Evolutionary conservation across 345 rosid species (phyloP), one percentile per base, ranked within the genome.

Genomic region (Theobroma cacao): DNA sequence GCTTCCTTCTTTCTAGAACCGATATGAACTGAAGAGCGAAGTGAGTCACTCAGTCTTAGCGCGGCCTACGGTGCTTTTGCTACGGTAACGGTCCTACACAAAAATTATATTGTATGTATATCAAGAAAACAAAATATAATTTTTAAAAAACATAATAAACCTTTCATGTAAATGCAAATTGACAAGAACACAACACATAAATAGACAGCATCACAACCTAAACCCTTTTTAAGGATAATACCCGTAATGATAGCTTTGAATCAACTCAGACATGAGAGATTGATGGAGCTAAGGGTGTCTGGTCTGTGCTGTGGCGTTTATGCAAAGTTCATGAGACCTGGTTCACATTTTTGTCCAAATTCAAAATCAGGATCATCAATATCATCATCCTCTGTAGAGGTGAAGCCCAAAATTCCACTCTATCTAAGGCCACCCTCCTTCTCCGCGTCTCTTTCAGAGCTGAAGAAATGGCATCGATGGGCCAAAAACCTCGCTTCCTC

Each of bases 401-500:
- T 76, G 26, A 73, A 86, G 71, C 92, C 85, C 80, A 75, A 63
- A 30, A 84, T 31, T 61, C 97, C 98, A 1, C 81, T 92, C 18
- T 94, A 89, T 77, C 81, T 90, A 34, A 82, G 89, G 79, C 84
- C 89, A 17, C 87, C 93, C 41, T 78, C 56, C 7, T 76, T 81
- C 86, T 69, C 84, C 33, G 68, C 88, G 59, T 68, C 95, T 45
- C 40, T 86, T 10, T 85, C 87, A 24, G 92, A 91, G 40, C 78
- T 94, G 71, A 80, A 79, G 53, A 85, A 87, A 87, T 94, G 98
- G 97, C 90, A 90, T 53, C 67, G 77, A 5, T 96, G 99, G 98
- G 98, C 97, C 50, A 85, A 88, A 79, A 69, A 72, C 45, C 84
- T 89, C 9, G 88, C 95, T 36, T 79, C 88, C 70, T 89, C 94